Evolutionary conservation across 352 stramenopile genomes (phyloP), one percentile per base, ranked within the genome.

Genomic region (Phytophthora litchii): DNA sequence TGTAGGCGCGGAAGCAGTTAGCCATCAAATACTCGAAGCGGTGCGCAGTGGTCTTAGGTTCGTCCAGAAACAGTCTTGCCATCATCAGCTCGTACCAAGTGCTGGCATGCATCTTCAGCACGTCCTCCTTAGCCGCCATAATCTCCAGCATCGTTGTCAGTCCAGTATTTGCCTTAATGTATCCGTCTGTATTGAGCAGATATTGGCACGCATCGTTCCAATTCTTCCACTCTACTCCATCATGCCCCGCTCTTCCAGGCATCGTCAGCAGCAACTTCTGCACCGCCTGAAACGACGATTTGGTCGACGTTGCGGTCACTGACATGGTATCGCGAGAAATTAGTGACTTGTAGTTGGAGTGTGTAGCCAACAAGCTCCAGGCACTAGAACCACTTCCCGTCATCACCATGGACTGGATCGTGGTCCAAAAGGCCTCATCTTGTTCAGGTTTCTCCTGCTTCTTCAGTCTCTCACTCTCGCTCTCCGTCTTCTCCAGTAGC

Each of bases 71-170:
- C 25, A 91, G 65, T 19, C 71, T 66, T n/a, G 85, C 85, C 74
- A 91, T 85, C 76, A 92, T 91, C 13, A 91, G 72, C 64, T 91
- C 80, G 63, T 86, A 91, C 85, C 85, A 94, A 40, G 72, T 79
- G 12, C 19, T 57, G 4, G 78, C 80, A 27, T 80, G 60, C 8
- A 47, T 36, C 16, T 67, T 70, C 17, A 92, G 61, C 11, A 64
- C 70, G 6, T 79, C 58, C 16, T 80, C 64, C 14, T 92, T 74
- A 9, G 76, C 78, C 2, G 54, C 52, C 57, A 94, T 77, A 41
- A 92, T 67, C 12, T 82, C 50, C 17, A 94, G 42, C 44, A 94
- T 35, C 49, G 56, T 85, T 19, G 64, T 73, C 17, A 94, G 54
- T 25, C 84, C 70, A 0, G 29, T 27, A 13, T 78, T 76, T 16